Base-by-base conservation (phyloP, 2,329 filamentous ascomycete species). In the Fusarium guadeloupense region DNA sequence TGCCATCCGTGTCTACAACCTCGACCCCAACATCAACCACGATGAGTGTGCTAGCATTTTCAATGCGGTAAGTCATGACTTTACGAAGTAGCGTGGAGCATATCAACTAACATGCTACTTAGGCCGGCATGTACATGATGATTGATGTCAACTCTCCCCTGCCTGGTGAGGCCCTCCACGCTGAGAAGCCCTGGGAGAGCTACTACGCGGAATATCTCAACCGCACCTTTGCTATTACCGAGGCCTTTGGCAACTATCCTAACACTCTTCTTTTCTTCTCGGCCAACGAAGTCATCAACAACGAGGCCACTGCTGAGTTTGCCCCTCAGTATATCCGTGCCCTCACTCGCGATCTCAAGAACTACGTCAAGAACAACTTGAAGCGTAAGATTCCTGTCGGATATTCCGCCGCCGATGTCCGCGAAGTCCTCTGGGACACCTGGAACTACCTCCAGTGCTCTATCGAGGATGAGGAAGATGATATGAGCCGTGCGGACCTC, bases 351-450 rank as follows among this genome's bases (percentile, higher is more conserved):
- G 90, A 93, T 76, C 81, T 93, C 74, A 92, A 91, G 82, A 89
- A 88, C 73, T 93, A 93, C 80, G 88, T 93, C 78, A 85, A 87
- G 76, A 88, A 87, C 71, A 85, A 90, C 71, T 79, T 84, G 57
- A 81, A 86, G 71, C 89, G 90, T 67, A 68, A 78, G 57, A 90
- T 93, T 64, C 90, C 90, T 19, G 89, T 93, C 54, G 90, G 90
- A 38, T 93, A 93, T 81, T 92, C 89, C 7, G 90, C 90, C 56
- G 90, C 90, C 42, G 90, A 93, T 73, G 91, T 94, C 37, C 88
- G 90, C 57, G 78, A 84, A 2, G 85, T 91, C 37, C 84, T 93
- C 20, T 81, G 88, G 72, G 91, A 93, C 69, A 89, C 85, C 49
- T 93, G 84, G 85, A 86, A 89, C 73, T 93, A 91, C 78, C 81